Evolutionary conservation across 768 basidiomycete genomes (phyloP).

Genomic region (Leucocoprinus leucothites): DNA sequence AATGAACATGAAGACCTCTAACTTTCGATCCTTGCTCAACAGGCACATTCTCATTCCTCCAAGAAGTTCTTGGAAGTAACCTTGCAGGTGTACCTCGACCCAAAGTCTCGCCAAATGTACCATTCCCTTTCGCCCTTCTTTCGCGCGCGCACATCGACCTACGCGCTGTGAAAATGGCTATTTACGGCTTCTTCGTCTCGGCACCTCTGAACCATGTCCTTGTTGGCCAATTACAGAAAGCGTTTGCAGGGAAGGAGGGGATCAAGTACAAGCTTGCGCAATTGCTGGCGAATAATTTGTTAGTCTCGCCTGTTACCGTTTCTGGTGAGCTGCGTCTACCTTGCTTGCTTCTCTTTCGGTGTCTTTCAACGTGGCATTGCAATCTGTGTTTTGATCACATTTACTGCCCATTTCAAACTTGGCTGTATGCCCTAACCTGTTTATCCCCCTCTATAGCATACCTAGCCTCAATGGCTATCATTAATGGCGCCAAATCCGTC

Average conservation of each 20-base stretch:
- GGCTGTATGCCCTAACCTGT: background rate
- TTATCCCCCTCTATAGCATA: slow-evolving; percentile 41
- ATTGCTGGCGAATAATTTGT: slow-evolving; percentile 71
- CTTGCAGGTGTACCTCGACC: slow-evolving; percentile 55
- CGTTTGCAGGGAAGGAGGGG: slow-evolving; percentile 72
- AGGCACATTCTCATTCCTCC: slow-evolving; percentile 62
- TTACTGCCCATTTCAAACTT: no score
- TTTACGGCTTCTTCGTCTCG: slow-evolving; percentile 81
- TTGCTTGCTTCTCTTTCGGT: background rate
- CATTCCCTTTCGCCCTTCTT: slow-evolving; percentile 48
- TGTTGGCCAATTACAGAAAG: slow-evolving; percentile 67
- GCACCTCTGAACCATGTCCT: slow-evolving; percentile 80
- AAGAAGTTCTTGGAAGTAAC: slow-evolving; percentile 79
- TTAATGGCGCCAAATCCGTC: slow-evolving; percentile 71
- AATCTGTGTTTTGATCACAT: no score
- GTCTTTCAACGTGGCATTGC: no score
- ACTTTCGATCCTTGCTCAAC: slow-evolving; percentile 1
- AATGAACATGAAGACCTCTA: background rate
- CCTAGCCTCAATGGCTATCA: slow-evolving; percentile 78
- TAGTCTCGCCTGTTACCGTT: slow-evolving; percentile 75
- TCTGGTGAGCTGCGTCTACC: slow-evolving; percentile 40
- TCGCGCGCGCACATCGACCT: slow-evolving; percentile 57
- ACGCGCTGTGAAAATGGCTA: slow-evolving; percentile 79
- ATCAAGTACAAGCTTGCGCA: slow-evolving; percentile 63
- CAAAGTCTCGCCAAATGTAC: slow-evolving; percentile 49